Evolutionary conservation across 164 flowering plant species (phyloP).

Genomic region (Sedum album): DNA sequence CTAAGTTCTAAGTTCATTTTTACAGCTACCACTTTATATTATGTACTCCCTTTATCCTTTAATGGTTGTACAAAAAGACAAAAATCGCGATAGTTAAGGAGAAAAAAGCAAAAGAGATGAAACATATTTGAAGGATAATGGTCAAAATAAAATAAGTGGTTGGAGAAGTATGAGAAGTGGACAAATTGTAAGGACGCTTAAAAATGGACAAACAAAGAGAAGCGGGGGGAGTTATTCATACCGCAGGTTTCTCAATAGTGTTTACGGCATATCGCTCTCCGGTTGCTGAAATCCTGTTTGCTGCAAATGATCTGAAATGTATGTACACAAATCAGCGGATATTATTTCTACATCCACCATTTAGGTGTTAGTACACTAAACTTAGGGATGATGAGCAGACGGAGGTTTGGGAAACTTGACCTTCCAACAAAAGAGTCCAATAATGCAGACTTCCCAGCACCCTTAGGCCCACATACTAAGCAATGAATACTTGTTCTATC

Average conservation of each 20-base stretch:
- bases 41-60: no score
- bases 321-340: neutral
- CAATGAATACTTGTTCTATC: slow-evolving; percentile 88
- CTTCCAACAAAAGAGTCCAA: slow-evolving; percentile 79
- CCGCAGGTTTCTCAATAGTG: slow-evolving; percentile 3
- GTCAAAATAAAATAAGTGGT: no score
- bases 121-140: no score
- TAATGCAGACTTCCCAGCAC: slow-evolving; percentile 77
- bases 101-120: no score
- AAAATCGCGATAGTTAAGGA: no score
- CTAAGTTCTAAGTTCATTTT: no score
- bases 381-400: neutral
- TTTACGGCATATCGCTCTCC: slow-evolving; percentile 7
- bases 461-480: slow-evolving; percentile 85
- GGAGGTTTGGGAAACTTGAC: slow-evolving; percentile 25
- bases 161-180: no score
- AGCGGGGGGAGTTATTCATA: no score
- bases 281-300: neutral
- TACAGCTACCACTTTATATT: neutral
- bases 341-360: neutral
- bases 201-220: no score
- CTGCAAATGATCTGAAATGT: neutral
- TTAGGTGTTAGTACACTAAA: neutral
- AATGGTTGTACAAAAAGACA: no score
- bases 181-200: no score